Base-by-base conservation (phyloP, 805 yeast genomes). In the Saccharomycopsis sp. region DNA sequence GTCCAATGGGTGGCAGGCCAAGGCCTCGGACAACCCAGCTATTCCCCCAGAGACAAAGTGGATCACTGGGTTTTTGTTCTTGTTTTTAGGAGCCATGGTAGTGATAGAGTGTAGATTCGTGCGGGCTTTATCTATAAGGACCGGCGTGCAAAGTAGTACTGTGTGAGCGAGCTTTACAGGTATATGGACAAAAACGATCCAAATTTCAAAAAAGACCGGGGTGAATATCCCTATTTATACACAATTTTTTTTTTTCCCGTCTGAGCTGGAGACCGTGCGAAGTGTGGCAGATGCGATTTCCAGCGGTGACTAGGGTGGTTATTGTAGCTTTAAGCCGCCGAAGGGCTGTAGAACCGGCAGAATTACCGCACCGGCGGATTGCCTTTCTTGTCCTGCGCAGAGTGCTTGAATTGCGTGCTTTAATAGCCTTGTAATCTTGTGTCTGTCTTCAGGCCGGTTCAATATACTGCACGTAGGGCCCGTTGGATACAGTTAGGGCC, bases 21-120 rank as follows among this genome's bases (percentile, higher is more conserved):
- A 78, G n/a, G 98, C 99, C 77, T 92, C 99, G 69, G 91, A 89
- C 61, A 92, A 77, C 59, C 99, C 99, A 14, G 99, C 99, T 5
- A 92, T 84, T 67, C 99, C 99, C 66, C 99, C 99, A 37, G 97
- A 94, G 53, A 89, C 77, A 64, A 87, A 77, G 67, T 87, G 91
- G 57, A 85, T 79, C 12, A 83, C 80, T 23, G 85, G 66, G 55
- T 73, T 73, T 57, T 72, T 73, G 48, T 66, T 64, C 53, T 64
- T 63, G 24, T 60, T 63, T 15, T 54, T 52, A 24, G 53, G 53
- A 48, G 57, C 52, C 57, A 54, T 54, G 20, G 23, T 51, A 16
- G 18, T n/a, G n/a, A n/a, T n/a, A n/a, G n/a, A n/a, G n/a, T n/a
- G n/a, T n/a, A n/a, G n/a, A n/a, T n/a, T n/a, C n/a, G n/a, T n/a